Percentiles rank a stretch among this genome's conserved stretches.
phyloP scores from a whole-genome alignment of 2,329 filamentous ascomycete species.

The Neofusicoccum sp. region DNA sequence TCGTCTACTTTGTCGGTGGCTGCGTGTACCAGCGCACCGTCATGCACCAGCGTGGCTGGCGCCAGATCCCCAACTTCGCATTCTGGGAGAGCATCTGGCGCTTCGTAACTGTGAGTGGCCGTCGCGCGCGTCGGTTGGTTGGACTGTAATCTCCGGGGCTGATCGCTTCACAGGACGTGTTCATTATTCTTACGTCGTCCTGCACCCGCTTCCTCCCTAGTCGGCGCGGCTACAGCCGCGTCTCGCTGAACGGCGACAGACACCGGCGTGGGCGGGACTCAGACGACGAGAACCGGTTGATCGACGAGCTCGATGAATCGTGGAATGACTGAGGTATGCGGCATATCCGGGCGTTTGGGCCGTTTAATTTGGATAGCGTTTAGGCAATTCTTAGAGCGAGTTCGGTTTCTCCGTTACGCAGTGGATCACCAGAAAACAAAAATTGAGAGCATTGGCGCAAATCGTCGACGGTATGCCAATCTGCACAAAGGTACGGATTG shows the following conservation, averaged over 20 bases:
- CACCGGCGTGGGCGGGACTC: conserved; percentile 49
- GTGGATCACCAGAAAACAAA: neutral
- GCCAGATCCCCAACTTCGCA: conserved; percentile 90
- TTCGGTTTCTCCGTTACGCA: neutral
- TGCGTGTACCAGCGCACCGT: conserved; percentile 96
- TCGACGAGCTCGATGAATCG: conserved; percentile 95
- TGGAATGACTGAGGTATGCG: conserved; percentile 73
- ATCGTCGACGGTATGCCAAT: neutral
- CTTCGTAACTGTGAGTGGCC: conserved; percentile 72
- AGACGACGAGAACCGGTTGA: conserved; percentile 90
- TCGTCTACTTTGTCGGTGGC: conserved; percentile 89
- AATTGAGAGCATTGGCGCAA: conserved; percentile 9
- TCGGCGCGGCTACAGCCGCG: conserved; percentile 67
- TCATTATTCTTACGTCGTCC: conserved; percentile 69
- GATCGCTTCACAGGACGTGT: conserved; percentile 51
- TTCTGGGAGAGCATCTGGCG: conserved; percentile 87
- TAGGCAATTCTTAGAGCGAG: neutral
- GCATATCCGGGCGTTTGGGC: conserved; percentile 14
- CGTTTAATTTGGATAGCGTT: conserved; percentile 14
- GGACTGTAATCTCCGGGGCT: neutral
- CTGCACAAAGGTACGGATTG: neutral
- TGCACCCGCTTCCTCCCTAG: conserved; percentile 68
- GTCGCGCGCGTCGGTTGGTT: conserved; percentile 17
- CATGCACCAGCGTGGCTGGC: conserved; percentile 91
- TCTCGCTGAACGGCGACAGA: conserved; percentile 52